A percentile compares a stretch with the other conserved stretches of the same genome.
Conservation (phyloP, 441 rosid genomes). For the Erysimum cheiri region DNA sequence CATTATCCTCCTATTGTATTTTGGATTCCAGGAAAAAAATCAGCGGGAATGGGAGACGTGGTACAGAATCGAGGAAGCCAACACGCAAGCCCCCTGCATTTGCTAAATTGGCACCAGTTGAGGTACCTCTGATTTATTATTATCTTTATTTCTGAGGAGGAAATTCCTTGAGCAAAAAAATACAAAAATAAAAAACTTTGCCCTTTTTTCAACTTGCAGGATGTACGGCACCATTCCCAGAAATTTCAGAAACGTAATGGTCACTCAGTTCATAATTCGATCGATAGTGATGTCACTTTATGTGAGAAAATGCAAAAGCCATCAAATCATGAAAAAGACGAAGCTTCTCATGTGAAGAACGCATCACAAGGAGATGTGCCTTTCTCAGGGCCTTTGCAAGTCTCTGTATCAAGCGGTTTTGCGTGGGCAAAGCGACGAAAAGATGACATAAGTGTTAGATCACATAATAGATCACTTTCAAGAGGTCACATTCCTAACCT, state of each 20-base stretch:
- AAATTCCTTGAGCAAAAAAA: constrained; percentile 4
- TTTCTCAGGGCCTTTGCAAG: constrained; percentile 86
- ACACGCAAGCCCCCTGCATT: constrained; percentile 59
- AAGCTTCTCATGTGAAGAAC: constrained; percentile 75
- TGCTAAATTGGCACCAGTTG: constrained; percentile 62
- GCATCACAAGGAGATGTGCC: constrained; percentile 88
- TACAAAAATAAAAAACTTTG: not conserved
- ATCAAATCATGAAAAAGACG: constrained; percentile 57
- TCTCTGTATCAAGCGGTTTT: constrained; percentile 93
- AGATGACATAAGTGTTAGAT: constrained; percentile 58
- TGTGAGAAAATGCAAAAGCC: constrained; percentile 56
- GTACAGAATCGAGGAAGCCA: constrained; percentile 72
- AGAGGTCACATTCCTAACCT: constrained; percentile 63
- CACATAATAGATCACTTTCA: constrained; percentile 71
- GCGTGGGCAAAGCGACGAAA: constrained; percentile 86
- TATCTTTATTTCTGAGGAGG: constrained; percentile 10
- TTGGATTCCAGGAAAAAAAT: constrained; percentile 70
- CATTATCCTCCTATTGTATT: constrained; percentile 1
- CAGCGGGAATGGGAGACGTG: constrained; percentile 58
- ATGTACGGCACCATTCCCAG: constrained; percentile 38
- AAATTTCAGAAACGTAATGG: constrained; percentile 47
- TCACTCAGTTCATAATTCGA: constrained; percentile 45
- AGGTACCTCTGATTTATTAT: constrained; percentile 51
- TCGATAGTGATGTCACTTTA: constrained; percentile 50
- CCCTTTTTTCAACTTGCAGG: constrained; percentile 43